Conservation (phyloP, 768 basidiomycete genomes). For the Peribolospora baueri region DNA sequence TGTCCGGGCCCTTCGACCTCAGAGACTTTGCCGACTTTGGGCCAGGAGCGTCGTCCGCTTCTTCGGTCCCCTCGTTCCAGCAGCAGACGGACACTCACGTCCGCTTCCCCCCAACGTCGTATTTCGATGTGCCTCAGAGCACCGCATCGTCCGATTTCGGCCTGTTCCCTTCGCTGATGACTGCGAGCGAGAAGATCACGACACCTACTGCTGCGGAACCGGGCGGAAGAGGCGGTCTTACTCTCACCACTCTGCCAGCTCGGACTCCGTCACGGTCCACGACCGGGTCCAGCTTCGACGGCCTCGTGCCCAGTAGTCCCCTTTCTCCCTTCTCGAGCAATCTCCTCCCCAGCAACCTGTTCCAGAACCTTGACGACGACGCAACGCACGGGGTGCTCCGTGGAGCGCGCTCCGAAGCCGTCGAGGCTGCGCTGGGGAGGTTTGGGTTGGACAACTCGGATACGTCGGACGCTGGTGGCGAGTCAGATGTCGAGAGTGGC, state of each 20-base stretch:
- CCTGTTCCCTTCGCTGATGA: slow-evolving; percentile 5
- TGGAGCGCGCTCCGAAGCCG: not conserved
- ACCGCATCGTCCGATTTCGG: slow-evolving; percentile 10
- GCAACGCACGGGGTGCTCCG: slow-evolving; percentile 10
- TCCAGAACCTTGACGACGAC: slow-evolving; percentile 19
- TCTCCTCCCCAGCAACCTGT: slow-evolving; percentile 19
- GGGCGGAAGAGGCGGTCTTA: not conserved
- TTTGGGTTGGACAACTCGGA: not conserved
- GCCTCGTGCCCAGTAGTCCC: not conserved
- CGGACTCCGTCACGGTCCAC: slow-evolving; percentile 12
- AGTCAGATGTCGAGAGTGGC: too few species aligned
- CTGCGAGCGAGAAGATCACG: not conserved
- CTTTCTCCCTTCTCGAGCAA: slow-evolving; percentile 19
- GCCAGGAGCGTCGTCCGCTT: too few species aligned
- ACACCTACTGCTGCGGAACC: not conserved
- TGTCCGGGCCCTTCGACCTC: too few species aligned
- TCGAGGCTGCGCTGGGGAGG: not conserved
- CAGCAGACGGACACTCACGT: too few species aligned
- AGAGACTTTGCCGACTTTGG: too few species aligned
- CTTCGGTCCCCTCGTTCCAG: too few species aligned
- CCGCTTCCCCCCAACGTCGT: too few species aligned
- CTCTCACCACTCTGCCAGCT: not conserved
- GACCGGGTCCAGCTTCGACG: not conserved
- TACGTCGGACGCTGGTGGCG: not conserved
- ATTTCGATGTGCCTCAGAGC: too few species aligned